Conservation (phyloP, 2,329 filamentous ascomycete species). For the Alternaria sp. region DNA sequence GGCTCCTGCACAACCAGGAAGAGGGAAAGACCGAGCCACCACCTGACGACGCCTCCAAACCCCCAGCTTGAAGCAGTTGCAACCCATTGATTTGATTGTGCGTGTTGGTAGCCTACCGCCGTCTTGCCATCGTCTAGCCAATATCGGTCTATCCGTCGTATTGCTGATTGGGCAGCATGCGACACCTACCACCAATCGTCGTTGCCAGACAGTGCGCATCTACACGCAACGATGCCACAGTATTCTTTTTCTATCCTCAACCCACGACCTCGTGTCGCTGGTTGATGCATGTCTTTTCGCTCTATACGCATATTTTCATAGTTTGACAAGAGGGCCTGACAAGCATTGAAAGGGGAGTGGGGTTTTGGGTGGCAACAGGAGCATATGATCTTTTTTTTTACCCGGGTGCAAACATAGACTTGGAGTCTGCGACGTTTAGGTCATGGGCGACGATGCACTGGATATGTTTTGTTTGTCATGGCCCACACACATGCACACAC, state of each 20-base stretch:
- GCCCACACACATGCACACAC: not conserved
- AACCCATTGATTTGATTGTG: not conserved
- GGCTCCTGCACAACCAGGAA: conserved; percentile 27
- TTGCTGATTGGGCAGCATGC: not conserved
- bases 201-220: too few relatives aligned
- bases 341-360: not conserved
- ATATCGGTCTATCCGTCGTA: not conserved
- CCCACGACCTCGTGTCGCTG: not conserved
- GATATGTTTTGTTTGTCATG: not conserved
- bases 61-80: conserved; percentile 11
- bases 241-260: not conserved
- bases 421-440: not conserved
- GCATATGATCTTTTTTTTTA: not conserved
- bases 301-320: conserved; percentile 5
- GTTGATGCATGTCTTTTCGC: not conserved
- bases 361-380: not conserved
- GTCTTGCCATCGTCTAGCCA: not conserved
- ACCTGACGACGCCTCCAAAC: conserved; percentile 4
- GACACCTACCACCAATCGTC: not conserved
- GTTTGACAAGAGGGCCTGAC: not conserved
- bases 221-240: not conserved
- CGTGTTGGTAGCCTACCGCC: not conserved
- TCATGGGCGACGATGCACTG: not conserved
- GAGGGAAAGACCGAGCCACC: conserved; percentile 20
- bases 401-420: not conserved